phyloP scores from a whole-genome alignment of 352 stramenopile genomes.

The Aphanomyces astaci region DNA sequence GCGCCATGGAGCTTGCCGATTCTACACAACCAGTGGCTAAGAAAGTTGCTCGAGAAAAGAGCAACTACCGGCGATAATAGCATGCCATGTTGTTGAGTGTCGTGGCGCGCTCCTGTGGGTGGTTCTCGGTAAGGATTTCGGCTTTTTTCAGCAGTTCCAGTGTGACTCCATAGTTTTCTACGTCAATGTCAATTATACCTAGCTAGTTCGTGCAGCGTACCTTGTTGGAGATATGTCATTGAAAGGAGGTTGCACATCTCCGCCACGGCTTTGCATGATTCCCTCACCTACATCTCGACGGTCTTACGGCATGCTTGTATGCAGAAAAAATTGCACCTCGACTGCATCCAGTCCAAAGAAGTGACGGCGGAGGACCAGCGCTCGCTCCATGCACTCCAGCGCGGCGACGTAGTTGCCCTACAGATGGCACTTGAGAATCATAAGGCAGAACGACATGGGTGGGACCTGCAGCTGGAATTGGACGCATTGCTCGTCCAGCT shows the following conservation, averaged over 20 bases:
- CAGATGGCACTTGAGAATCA: background rate
- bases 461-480: slow-evolving; percentile 71
- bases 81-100: slow-evolving; percentile 93
- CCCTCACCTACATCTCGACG: slow-evolving; percentile 6
- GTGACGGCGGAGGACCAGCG: slow-evolving; percentile 84
- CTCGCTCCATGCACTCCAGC: slow-evolving; percentile 89
- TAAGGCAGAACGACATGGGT: background rate
- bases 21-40: no score
- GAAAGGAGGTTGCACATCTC: slow-evolving; percentile 92
- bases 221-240: slow-evolving; percentile 91
- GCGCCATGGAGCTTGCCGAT: slow-evolving; percentile 83
- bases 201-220: slow-evolving; percentile 13
- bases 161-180: slow-evolving; percentile 84
- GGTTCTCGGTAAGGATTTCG: slow-evolving; percentile 83
- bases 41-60: no score
- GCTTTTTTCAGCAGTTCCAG: slow-evolving; percentile 91
- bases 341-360: slow-evolving; percentile 87
- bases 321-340: slow-evolving; percentile 44
- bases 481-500: slow-evolving; percentile 85
- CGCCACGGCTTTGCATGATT: slow-evolving; percentile 81
- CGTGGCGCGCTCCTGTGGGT: slow-evolving; percentile 71
- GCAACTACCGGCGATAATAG: slow-evolving; percentile 75
- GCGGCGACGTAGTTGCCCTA: slow-evolving; percentile 88
- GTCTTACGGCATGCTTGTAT: background rate
- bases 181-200: no score